phyloP scores from a whole-genome alignment of 345 rosid genomes.

The Combretum micranthum region DNA sequence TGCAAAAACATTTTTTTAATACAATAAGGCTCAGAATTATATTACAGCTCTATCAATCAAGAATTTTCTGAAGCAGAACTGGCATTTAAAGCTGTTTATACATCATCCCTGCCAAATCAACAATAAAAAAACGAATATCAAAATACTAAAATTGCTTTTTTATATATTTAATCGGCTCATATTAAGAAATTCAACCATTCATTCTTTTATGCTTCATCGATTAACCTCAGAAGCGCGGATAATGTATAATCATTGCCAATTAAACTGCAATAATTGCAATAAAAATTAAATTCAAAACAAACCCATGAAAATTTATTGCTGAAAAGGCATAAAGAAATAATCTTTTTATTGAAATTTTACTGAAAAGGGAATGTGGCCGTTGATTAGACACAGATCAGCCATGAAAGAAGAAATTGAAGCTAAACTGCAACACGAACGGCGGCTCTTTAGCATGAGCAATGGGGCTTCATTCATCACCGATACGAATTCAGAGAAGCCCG shows the following conservation, averaged over 20 bases:
- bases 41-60: conserved; percentile 76
- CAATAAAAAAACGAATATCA: not conserved
- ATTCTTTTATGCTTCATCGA: conserved; percentile 25
- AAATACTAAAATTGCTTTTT: not conserved
- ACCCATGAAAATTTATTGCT: not conserved
- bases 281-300: not conserved
- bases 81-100: conserved; percentile 61
- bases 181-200: conserved; percentile 43
- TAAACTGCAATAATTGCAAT: not conserved
- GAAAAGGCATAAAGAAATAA: not conserved
- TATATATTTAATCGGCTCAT: conserved; percentile 19
- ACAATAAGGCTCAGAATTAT: conserved; percentile 40
- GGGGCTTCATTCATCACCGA: conserved; percentile 50
- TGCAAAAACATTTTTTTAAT: too few relatives aligned
- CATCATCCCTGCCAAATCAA: conserved; percentile 24
- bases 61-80: conserved; percentile 98
- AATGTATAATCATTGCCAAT: conserved; percentile 50
- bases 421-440: conserved; percentile 66
- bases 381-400: conserved; percentile 56
- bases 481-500: conserved; percentile 43
- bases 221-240: conserved; percentile 40
- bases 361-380: conserved; percentile 33
- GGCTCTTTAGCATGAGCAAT: conserved; percentile 50
- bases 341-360: conserved; percentile 8
- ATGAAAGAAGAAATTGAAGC: conserved; percentile 11